Percentiles rank a stretch among this genome's conserved stretches.
Conservation (phyloP, 148 eudicot genomes). For the Persicaria tinctoria region DNA sequence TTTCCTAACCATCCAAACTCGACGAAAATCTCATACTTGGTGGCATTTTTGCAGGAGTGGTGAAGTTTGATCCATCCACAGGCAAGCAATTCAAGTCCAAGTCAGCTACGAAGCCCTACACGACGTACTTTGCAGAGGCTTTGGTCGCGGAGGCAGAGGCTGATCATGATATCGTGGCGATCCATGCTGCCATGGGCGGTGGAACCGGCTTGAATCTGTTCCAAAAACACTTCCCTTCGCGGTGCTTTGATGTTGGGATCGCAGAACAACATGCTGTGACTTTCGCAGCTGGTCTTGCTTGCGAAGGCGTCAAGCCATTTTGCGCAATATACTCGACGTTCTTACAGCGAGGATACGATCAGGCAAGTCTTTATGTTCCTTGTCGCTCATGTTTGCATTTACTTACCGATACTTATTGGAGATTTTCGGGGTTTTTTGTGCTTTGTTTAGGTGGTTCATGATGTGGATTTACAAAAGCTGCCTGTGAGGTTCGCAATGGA, state of each 20-base stretch:
- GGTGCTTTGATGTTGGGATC: constrained; percentile 94
- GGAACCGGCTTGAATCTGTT: constrained; percentile 87
- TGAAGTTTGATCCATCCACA: constrained; percentile 82
- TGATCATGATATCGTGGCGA: constrained; percentile 73
- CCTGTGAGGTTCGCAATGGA: constrained; percentile 93
- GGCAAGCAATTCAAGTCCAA: constrained; percentile 74
- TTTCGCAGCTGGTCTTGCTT: constrained; percentile 89
- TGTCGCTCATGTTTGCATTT: neutral
- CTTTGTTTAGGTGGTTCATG: constrained; percentile 64
- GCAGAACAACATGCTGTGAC: constrained; percentile 96
- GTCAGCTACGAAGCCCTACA: constrained; percentile 56
- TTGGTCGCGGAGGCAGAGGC: constrained; percentile 80
- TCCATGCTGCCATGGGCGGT: constrained; percentile 98
- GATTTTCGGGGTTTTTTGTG: neutral
- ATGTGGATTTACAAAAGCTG: constrained; percentile 78
- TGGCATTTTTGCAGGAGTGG: constrained; percentile 48
- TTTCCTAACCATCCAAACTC: neutral
- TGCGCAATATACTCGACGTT: constrained; percentile 86
- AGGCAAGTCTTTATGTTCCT: constrained; percentile 30
- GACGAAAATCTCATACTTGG: neutral
- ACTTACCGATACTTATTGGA: neutral
- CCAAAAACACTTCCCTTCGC: constrained; percentile 54
- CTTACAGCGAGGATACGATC: constrained; percentile 90
- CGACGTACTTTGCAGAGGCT: constrained; percentile 81
- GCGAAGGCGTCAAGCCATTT: constrained; percentile 89